Evolutionary conservation across 192 early-diverging fungal genomes (phyloP).

Genomic region (Coemansia aciculifera): DNA sequence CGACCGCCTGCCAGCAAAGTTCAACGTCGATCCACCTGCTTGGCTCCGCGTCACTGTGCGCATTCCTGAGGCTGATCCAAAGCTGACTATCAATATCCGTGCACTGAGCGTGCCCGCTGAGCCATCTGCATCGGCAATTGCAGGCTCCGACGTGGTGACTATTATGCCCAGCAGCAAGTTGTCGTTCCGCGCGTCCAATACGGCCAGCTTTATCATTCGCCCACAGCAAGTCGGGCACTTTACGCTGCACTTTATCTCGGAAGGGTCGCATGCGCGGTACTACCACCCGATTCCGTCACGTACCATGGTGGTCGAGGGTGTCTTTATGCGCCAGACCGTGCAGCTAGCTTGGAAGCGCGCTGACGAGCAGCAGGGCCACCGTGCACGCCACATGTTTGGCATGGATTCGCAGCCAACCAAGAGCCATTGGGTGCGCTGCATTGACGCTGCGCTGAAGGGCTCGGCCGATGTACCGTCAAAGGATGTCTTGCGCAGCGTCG

Average conservation of each 20-base stretch:
- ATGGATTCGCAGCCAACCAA: slow-evolving; percentile 48
- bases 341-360: slow-evolving; percentile 47
- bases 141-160: slow-evolving; percentile 12
- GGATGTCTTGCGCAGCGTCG: slow-evolving; percentile 27
- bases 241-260: slow-evolving; percentile 47
- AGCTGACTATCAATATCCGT: slow-evolving; percentile 38
- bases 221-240: slow-evolving; percentile 48
- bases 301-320: slow-evolving; percentile 52
- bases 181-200: slow-evolving; percentile 24
- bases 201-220: slow-evolving; percentile 48
- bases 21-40: slow-evolving; percentile 46
- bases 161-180: slow-evolving; percentile 39
- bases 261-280: slow-evolving; percentile 50
- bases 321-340: slow-evolving; percentile 55
- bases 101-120: slow-evolving; percentile 34
- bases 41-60: slow-evolving; percentile 54
- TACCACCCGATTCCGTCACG: slow-evolving; percentile 56
- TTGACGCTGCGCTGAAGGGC: slow-evolving; percentile 27
- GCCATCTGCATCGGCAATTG: slow-evolving; percentile 1
- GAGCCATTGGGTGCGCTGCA: slow-evolving; percentile 35
- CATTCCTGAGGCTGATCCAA: slow-evolving; percentile 43
- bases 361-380: slow-evolving; percentile 16
- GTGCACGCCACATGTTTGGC: slow-evolving; percentile 53
- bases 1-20: slow-evolving; percentile 52
- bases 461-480: slow-evolving; percentile 20